Evolutionary conservation across 805 yeast species (phyloP).

Genomic region (Lipomyces japonicus): DNA sequence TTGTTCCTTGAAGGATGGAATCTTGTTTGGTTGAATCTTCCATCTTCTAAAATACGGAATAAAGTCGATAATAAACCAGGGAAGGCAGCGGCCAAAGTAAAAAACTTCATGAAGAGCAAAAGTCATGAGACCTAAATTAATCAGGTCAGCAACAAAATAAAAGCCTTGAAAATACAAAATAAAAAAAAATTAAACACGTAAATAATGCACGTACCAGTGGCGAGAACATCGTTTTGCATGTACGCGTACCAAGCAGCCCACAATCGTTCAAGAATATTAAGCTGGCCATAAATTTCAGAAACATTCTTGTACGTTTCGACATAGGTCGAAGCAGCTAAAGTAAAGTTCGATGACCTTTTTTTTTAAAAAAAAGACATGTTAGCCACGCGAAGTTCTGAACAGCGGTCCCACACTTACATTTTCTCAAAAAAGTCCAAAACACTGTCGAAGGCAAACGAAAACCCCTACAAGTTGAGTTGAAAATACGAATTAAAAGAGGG

Average conservation of each 20-base stretch:
- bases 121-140: constrained; percentile 49
- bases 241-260: constrained; percentile 91
- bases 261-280: constrained; percentile 56
- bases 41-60: constrained; percentile 80
- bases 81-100: constrained; percentile 88
- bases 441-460: no score
- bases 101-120: constrained; percentile 78
- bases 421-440: no score
- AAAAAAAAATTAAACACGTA: not conserved
- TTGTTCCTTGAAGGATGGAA: constrained; percentile 79
- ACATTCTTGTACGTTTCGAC: constrained; percentile 21
- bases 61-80: constrained; percentile 85
- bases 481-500: no score
- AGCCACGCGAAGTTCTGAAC: no score
- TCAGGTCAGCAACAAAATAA: not conserved
- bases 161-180: not conserved
- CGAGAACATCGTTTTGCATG: constrained; percentile 81
- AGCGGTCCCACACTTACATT: no score
- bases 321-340: constrained; percentile 17
- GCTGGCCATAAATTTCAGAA: constrained; percentile 38
- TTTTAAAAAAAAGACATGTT: no score
- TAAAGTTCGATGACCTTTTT: not conserved
- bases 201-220: constrained; percentile 64
- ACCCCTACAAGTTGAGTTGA: no score
- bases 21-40: constrained; percentile 84